phyloP scores from a whole-genome alignment of 805 yeast species.

The Tetrapisispora fleetii region DNA sequence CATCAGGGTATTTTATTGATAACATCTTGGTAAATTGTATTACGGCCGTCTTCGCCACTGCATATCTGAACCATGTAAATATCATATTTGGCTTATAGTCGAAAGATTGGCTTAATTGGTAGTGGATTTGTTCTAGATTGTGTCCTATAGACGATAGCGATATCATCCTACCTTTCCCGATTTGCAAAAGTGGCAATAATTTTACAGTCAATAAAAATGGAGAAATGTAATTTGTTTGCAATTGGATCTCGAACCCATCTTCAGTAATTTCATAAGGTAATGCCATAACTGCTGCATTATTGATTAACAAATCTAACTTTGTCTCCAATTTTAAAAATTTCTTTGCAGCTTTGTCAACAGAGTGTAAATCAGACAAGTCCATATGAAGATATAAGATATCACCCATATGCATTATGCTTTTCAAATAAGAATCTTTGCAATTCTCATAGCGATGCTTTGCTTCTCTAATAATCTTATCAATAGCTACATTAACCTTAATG shows the following conservation, averaged over 20 bases:
- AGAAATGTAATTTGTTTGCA: conserved; percentile 69
- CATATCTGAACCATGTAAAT: conserved; percentile 72
- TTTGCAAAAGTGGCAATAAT: conserved; percentile 44
- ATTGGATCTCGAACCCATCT: conserved; percentile 68
- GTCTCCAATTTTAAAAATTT: conserved; percentile 38
- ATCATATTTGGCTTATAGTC: conserved; percentile 53
- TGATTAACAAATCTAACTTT: conserved; percentile 49
- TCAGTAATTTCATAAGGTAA: conserved; percentile 55
- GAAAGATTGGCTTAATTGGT: conserved; percentile 37
- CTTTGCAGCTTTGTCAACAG: conserved; percentile 41
- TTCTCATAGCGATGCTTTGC: conserved; percentile 31
- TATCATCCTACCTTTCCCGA: conserved; percentile 39
- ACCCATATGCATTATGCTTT: conserved; percentile 34
- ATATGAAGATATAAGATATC: conserved; percentile 42
- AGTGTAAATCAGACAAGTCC: conserved; percentile 42
- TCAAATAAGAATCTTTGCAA: conserved; percentile 8
- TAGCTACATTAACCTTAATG: conserved; percentile 46
- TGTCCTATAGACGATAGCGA: conserved; percentile 62
- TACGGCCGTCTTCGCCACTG: conserved; percentile 66
- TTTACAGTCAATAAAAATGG: conserved; percentile 62
- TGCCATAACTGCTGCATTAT: conserved; percentile 77
- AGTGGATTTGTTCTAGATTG: conserved; percentile 39
- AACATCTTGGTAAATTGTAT: conserved; percentile 63
- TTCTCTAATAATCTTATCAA: conserved; percentile 44
- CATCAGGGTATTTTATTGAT: conserved; percentile 54